Evolutionary conservation across 768 basidiomycete genomes (phyloP).

Genomic region (Dioszegia crocea): DNA sequence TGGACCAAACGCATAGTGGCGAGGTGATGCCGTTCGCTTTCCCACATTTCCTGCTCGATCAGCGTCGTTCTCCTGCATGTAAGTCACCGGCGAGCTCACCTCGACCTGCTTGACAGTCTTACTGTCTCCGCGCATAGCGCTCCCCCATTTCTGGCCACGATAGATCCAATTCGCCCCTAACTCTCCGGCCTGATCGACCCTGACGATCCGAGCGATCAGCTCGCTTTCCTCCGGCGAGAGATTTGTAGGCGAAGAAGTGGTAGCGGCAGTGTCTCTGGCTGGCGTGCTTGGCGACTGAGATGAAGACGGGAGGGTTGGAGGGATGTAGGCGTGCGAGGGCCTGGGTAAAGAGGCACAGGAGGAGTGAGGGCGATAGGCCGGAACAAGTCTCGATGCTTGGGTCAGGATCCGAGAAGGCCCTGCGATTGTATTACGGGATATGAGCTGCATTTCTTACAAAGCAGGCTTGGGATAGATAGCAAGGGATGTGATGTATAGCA

Average conservation of each 20-base stretch:
- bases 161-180: slow-evolving; percentile 96
- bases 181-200: slow-evolving; percentile 94
- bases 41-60: slow-evolving; percentile 83
- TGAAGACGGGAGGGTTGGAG: neutral
- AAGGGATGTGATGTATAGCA: neutral
- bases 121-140: slow-evolving; percentile 50
- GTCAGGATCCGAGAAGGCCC: slow-evolving; percentile 3
- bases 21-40: slow-evolving; percentile 89
- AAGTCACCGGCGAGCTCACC: slow-evolving; percentile 54
- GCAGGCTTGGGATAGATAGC: neutral
- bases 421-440: neutral
- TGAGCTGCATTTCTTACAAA: neutral
- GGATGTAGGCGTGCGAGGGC: slow-evolving; percentile 12
- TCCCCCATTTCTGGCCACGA: slow-evolving; percentile 72
- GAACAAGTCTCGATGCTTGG: neutral
- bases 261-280: neutral
- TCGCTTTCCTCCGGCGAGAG: slow-evolving; percentile 36
- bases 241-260: slow-evolving; percentile 28
- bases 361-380: slow-evolving; percentile 1
- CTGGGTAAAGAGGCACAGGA: neutral
- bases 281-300: slow-evolving; percentile 4
- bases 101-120: slow-evolving; percentile 65
- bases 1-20: slow-evolving; percentile 79
- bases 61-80: neutral
- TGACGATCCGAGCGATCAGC: slow-evolving; percentile 54